Evolutionary conservation across 805 yeast species (phyloP).

Genomic region (Saturnispora serradocipensis): DNA sequence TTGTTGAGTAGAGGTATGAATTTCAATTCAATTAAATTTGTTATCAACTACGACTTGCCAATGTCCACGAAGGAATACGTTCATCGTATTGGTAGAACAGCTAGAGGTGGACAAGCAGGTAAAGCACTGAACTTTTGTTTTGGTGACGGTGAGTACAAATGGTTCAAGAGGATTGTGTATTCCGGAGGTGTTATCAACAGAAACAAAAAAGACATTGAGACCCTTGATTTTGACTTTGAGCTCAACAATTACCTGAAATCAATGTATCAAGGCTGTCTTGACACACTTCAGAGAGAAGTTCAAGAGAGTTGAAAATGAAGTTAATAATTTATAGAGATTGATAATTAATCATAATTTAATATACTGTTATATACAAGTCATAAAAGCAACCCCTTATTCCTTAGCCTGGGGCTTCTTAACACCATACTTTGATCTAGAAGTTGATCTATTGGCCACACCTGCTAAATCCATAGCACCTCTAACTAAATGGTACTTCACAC

Average conservation of each 20-base stretch:
- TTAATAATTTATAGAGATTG: background rate
- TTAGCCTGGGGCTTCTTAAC: slow-evolving; percentile 68
- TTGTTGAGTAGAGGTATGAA: slow-evolving; percentile 95
- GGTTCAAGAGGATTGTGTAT: slow-evolving; percentile 41
- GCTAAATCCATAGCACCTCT: slow-evolving; percentile 91
- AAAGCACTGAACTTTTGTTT: slow-evolving; percentile 62
- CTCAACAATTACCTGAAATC: slow-evolving; percentile 30
- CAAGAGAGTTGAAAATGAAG: slow-evolving; percentile 9
- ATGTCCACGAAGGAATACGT: slow-evolving; percentile 83
- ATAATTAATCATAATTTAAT: background rate
- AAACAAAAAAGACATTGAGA: slow-evolving; percentile 28
- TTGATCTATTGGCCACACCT: slow-evolving; percentile 88
- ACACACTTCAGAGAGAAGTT: slow-evolving; percentile 36
- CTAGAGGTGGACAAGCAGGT: slow-evolving; percentile 82
- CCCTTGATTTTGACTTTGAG: slow-evolving; percentile 28
- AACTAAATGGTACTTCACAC: slow-evolving; percentile 89
- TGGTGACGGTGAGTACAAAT: slow-evolving; percentile 70
- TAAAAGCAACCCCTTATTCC: slow-evolving; percentile 12
- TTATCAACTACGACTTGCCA: slow-evolving; percentile 88
- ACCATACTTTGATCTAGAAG: slow-evolving; percentile 90
- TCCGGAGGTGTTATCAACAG: slow-evolving; percentile 46
- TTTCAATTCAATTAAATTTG: slow-evolving; percentile 57
- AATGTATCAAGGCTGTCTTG: slow-evolving; percentile 37
- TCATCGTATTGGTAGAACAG: slow-evolving; percentile 95
- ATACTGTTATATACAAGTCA: slow-evolving; percentile 8